Base-by-base conservation (phyloP, 2,329 filamentous ascomycete genomes). In the Anisogramma anomala region DNA sequence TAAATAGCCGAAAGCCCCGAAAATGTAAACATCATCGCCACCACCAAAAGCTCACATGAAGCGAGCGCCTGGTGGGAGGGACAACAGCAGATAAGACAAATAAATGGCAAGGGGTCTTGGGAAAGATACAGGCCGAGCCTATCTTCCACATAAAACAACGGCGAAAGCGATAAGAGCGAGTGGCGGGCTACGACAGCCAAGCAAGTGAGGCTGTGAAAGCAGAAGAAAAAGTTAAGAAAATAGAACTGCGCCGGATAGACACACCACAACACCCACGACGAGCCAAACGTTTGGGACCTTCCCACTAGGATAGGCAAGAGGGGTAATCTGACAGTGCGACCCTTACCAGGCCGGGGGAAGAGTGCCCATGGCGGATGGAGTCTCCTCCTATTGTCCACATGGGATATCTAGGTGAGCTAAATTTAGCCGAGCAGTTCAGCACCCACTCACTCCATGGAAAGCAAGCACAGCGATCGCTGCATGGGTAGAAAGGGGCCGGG, bases 1-100 rank as follows among this genome's bases (percentile, higher is more conserved):
- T 50, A 32, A 48, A 56, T 45, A 34, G 54, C 51, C 36, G 51
- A 33, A 32, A 53, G 47, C 48, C 52, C 50, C 32, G 49, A 48
- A 46, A 49, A 50, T 47, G 45, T 51, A 52, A 50, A 48, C 54
- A 55, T 56, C 39, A 48, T 55, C 44, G 48, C 49, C 36, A 50
- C 48, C 50, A 53, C 51, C 38, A 15, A n/a, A 37, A 44, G 37
- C 45, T 47, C 45, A 47, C 41, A 26, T 30, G 37, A 41, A 34
- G 45, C 38, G 41, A 47, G 44, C 31, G 36, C 18, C 26, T 37
- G 31, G 18, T 28, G 25, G 27, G 32, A 35, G 26, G 26, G 38
- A 30, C 20, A 23, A n/a, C 22, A 39, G 30, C 38, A 41, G 28
- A 19, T 36, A 33, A 27, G 17, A 40, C 36, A 46, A 41, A 41